Conservation (phyloP, 768 basidiomycete genomes). For the Boletus rubescentipes region DNA sequence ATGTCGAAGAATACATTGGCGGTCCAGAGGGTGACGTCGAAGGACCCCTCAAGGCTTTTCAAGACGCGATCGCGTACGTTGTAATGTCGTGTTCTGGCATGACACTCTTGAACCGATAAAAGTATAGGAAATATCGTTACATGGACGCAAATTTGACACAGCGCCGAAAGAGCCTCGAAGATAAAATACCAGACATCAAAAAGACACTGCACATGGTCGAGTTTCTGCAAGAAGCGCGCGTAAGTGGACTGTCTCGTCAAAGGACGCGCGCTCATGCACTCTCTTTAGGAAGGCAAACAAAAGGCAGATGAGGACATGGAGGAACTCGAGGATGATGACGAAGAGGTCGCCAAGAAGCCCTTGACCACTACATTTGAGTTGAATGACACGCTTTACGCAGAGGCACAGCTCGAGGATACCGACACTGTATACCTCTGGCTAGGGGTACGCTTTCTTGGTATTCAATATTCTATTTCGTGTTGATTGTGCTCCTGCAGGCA, state of each 20-base stretch:
- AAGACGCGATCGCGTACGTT: constrained; percentile 91
- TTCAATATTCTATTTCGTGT: not conserved
- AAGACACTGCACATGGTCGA: constrained; percentile 92
- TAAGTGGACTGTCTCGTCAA: constrained; percentile 34
- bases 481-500: constrained; percentile 53
- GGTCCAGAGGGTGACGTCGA: constrained; percentile 79
- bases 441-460: constrained; percentile 59
- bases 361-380: constrained; percentile 89
- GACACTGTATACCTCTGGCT: constrained; percentile 95
- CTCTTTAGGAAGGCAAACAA: constrained; percentile 57
- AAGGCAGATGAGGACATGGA: constrained; percentile 38
- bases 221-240: constrained; percentile 69
- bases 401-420: constrained; percentile 82
- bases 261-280: not conserved
- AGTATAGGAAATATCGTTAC: constrained; percentile 92
- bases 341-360: constrained; percentile 42
- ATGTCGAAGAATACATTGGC: constrained; percentile 86
- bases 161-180: constrained; percentile 75
- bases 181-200: constrained; percentile 95
- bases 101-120: constrained; percentile 19
- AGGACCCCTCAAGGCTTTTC: constrained; percentile 71
- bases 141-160: constrained; percentile 90
- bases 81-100: constrained; percentile 2
- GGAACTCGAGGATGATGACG: constrained; percentile 57
- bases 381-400: constrained; percentile 92